Evolutionary conservation across 345 rosid genomes (phyloP), one percentile per base, ranked within the genome.

Genomic region (Eucalyptus rudis): DNA sequence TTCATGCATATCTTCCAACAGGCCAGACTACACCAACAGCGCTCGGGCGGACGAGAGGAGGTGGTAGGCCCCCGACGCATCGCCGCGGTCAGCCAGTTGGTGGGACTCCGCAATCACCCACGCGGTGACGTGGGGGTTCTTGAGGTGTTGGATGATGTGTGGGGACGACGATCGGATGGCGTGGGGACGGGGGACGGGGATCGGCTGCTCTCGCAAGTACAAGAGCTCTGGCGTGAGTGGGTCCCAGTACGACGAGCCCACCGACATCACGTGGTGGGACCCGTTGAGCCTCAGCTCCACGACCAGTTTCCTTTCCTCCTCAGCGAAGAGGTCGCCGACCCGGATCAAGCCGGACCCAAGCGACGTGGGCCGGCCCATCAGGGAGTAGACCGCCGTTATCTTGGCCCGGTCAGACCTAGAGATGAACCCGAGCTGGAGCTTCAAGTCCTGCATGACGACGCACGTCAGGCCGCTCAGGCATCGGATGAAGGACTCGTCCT

Each of bases 61-160:
- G 45, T 91, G 95, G 56, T 95, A 90, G 49, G 98, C 98, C 49
- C 95, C 96, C 14, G 95, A 88, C n/a, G 93, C 91, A 58, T 96
- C 94, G 87, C 90, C 89, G 10, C 90, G 92, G 80, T 95, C 96
- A 5, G 94, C 89, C 49, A 96, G 83, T 88, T 97, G 92, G 31
- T 96, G 94, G 22, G 98, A 94, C 92, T 97, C 99, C 0, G 97
- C 99, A 1, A 95, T 87, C 1, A 98, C 97, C 29, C 98, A 93
- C 4, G 93, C 95, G 90, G 93, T 92, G 86, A 96, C 92, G 93
- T 96, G 98, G 93, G 96, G 93, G 86, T 92, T 94, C 86, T 94
- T 94, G 47, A 96, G 90, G 93, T 97, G 96, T 90, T 90, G 88
- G 92, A 96, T 93, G 86, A 87, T 68, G n/a, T 8, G 40, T 0